Base-by-base conservation (phyloP, 2,329 filamentous ascomycete genomes). In the Cephalotrichum gorgonifer region DNA sequence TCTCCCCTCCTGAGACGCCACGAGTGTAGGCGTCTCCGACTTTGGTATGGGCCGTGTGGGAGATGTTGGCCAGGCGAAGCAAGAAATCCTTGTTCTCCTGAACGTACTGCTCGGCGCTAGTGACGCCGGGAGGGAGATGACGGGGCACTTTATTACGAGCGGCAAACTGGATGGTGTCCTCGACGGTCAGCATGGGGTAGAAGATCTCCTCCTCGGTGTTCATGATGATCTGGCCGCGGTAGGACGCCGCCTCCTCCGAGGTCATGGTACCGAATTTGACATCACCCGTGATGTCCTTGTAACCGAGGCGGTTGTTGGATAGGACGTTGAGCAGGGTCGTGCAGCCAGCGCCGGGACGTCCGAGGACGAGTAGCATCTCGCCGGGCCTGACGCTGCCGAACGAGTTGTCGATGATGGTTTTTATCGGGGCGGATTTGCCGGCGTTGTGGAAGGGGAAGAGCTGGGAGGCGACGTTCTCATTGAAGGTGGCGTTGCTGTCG, bases 61-160 rank as follows among this genome's bases (percentile, higher is more conserved):
- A 85, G 48, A 95, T 95, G 60, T 91, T 93, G 73, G 95, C 94
- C 85, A 94, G 91, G 60, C 86, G 88, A 46, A 95, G 72, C 52
- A 95, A 72, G 58, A 84, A 78, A n/a, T 79, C 75, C 52, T 90
- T 74, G 50, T 94, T 81, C 56, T 81, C 80, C 43, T 85, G 74
- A 68, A 89, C 90, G 70, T 91, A 91, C 12, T 31, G 11, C 14
- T 85, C 81, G 6, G 67, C 62, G 61, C 86, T 85, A 38, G 77
- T 81, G 56, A 91, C 75, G 23, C 86, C 87, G 4, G 75, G 78
- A 0, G 87, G 86, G 44, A 88, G 74, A 64, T 90, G 89, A 15
- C 84, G 82, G 5, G 90, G 88, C 14, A 86, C 83, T 66, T 94
- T 95, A 26, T 83, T 86, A 58, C 93, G 86, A 3, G 94, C 69